Base-by-base conservation (phyloP, 306 rosid genomes). In the Vicia faba region DNA sequence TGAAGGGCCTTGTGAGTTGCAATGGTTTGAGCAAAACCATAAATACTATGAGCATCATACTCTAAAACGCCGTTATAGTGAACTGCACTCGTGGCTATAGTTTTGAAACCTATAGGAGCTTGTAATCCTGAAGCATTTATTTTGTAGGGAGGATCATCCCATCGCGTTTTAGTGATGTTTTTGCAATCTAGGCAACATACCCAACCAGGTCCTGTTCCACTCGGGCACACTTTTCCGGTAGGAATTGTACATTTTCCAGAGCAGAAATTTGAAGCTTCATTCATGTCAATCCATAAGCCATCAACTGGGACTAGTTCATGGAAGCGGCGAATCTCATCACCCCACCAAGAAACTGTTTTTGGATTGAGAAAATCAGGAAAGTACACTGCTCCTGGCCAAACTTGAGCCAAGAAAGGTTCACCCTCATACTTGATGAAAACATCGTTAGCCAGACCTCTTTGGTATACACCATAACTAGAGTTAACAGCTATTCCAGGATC, bases 241-340 rank as follows among this genome's bases (percentile, higher is more conserved):
- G 98, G 96, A 70, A 89, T 81, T 69, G 12, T 81, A 79, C 96
- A 92, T 72, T 83, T 85, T 25, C 98, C 96, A 2, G 89, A 59
- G 73, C 98, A 92, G 81, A 92, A 89, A 73, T 89, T 92, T 0
- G 96, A 92, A 48, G 59, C 79, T 70, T 89, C 98, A 1, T 92
- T 92, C 98, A 92, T 92, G 88, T 92, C 98, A 67, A 92, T 87
- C 98, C 98, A 92, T 5, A 92, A 78, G 60, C 98, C 98, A 81
- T 92, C 91, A 56, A 92, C 87, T 1, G 96, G 98, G 51, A 84
- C 93, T 13, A 92, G 98, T 70, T 92, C 89, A 72, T 89, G 96
- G 80, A 92, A 92, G 23, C 96, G 88, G 53, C 72, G 83, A 20
- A 92, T 68, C 86, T 92, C 98, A 57, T 89, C 96, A 36, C 64